These are phyloP conservation scores for Gamarada debralockiae DNA, from an alignment of 495 filamentous ascomycete species.

Conservation along the genomic window DNA sequence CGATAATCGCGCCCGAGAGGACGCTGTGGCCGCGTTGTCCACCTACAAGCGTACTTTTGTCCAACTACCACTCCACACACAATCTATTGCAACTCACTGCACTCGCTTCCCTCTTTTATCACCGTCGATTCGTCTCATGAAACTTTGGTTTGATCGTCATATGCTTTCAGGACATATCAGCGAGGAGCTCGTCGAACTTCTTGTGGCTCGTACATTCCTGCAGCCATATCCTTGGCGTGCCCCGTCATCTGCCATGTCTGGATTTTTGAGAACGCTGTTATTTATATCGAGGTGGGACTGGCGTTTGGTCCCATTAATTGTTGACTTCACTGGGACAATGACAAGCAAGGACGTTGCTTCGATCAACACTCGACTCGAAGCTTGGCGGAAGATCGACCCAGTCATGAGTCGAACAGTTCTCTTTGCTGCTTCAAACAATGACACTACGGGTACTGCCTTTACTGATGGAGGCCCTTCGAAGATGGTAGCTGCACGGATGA, in stretches of 20 bases:
- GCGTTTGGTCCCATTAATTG: constrained; percentile 73
- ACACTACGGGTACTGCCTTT: constrained; percentile 73
- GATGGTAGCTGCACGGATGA: constrained; percentile 82
- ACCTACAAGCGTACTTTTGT: constrained; percentile 67
- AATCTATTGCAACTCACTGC: constrained; percentile 71
- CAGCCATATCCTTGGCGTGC: constrained; percentile 75
- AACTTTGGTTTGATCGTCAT: constrained; percentile 85
- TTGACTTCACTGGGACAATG: constrained; percentile 63
- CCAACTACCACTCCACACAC: constrained; percentile 72
- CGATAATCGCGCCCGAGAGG: constrained; percentile 58
- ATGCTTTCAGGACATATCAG: constrained; percentile 71
- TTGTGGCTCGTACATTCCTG: constrained; percentile 72
- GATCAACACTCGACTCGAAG: constrained; percentile 68
- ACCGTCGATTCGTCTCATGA: constrained; percentile 80
- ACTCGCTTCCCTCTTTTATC: constrained; percentile 80
- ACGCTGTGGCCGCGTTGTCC: constrained; percentile 62
- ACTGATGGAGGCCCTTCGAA: constrained; percentile 70
- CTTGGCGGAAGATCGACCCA: constrained; percentile 82
- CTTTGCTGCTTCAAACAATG: constrained; percentile 78
- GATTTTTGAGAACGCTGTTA: constrained; percentile 73
- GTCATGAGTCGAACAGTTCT: constrained; percentile 77
- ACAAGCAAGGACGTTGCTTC: constrained; percentile 49
- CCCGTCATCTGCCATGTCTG: constrained; percentile 75
- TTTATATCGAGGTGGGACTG: constrained; percentile 88
- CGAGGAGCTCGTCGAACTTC: constrained; percentile 79